A percentile compares a stretch with the other conserved stretches of the same genome.
Evolutionary conservation across 2,329 filamentous ascomycete genomes (phyloP).

Genomic region (Pseudocercospora vitis): DNA sequence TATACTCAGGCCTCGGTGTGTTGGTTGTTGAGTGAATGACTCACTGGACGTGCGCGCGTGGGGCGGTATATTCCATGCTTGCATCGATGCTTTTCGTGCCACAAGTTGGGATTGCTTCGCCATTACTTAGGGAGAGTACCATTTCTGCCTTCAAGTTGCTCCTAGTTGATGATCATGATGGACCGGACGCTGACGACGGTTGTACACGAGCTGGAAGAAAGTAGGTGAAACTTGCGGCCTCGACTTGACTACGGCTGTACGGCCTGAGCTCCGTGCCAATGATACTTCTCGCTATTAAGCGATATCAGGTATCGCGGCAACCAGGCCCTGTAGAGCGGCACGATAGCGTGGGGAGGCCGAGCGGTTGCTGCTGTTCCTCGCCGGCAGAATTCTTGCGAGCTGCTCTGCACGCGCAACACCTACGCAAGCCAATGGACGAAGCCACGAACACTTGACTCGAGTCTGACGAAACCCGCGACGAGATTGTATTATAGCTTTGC

Average conservation of each 20-base stretch:
- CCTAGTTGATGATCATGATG: background rate
- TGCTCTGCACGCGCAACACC: slow-evolving; percentile 8
- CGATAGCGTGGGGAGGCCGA: slow-evolving; percentile 18
- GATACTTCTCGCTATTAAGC: background rate
- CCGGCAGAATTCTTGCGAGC: slow-evolving; percentile 15
- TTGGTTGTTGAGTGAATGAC: too few species aligned
- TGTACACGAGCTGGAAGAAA: background rate
- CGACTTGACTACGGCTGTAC: slow-evolving; percentile 1
- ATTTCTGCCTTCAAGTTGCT: background rate
- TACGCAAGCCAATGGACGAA: slow-evolving; percentile 19
- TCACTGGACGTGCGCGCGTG: background rate
- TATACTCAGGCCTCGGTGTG: too few species aligned
- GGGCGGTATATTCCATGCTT: background rate
- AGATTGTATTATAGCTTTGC: slow-evolving; percentile 6
- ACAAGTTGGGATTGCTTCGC: background rate
- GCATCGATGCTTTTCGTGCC: background rate
- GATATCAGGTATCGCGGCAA: slow-evolving; percentile 15
- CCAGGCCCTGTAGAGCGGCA: slow-evolving; percentile 11
- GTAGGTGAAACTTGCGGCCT: slow-evolving; percentile 9
- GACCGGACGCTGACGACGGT: slow-evolving; percentile 3
- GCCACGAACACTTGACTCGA: slow-evolving; percentile 8
- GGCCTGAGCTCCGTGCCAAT: slow-evolving; percentile 11
- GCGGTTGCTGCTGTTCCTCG: slow-evolving; percentile 11
- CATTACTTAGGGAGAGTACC: too few species aligned
- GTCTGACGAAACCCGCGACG: background rate